Base-by-base conservation (phyloP, 768 basidiomycete species). In the Pleurotus ostreatus region DNA sequence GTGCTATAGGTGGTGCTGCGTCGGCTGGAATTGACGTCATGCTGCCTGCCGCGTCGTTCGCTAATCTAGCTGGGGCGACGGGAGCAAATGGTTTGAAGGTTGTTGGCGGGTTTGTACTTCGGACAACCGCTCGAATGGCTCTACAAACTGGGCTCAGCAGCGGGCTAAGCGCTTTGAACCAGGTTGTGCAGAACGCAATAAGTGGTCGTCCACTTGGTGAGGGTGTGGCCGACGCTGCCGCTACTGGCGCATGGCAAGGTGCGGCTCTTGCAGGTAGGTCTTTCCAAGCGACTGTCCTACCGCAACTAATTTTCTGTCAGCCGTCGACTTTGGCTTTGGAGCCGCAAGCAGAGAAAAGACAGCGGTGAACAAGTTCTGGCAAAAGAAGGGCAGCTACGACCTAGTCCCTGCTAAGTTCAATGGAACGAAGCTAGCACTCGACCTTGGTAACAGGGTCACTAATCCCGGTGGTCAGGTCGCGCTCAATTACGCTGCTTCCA, bases 1-100 rank as follows among this genome's bases (percentile, higher is more conserved):
- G 58, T 11, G 58, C 44, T 5, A 56, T 59, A 2, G 40, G 46
- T 5, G 58, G 58, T 9, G 58, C 37, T 11, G 58, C 58, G 8
- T 26, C 38, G 7, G 58, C 58, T 11, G 58, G 41, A 1, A 22
- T 59, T 4, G 55, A 59, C 38, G n/a, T 49, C 16, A 55, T 55
- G 4, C 46, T 59, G 2, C 58, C 58, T 12, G 58, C 58, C 9
- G 58, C 47, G 20, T 25, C 49, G 9, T n/a, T 39, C 49, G 34
- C 37, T 37, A 52, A 52, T 23, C 16, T 52, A 5, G n/a, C 40
- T 4, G n/a, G 18, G 4, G n/a, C 25, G 13, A 23, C 20, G 26
- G 48, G 37, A 15, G 16, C 16, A 9, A 39, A 39, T 1, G 23
- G 37, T 8, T n/a, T 39, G 16, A 52, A 52, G 37, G 12, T 22